Evolutionary conservation across 345 rosid species (phyloP).

Genomic region (Anastatica hierochuntica): DNA sequence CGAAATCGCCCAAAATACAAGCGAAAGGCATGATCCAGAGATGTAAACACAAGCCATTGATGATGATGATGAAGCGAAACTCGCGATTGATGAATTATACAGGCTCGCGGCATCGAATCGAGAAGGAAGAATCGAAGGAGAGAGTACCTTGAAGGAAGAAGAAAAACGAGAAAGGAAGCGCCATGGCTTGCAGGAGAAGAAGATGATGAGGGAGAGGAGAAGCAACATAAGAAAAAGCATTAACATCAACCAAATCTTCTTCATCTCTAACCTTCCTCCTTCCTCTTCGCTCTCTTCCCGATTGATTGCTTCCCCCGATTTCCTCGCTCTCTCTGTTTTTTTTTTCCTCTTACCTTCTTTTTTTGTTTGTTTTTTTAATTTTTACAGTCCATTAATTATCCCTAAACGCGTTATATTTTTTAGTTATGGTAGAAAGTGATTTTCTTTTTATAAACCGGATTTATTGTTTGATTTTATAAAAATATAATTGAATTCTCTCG

Average conservation of each 20-base stretch:
- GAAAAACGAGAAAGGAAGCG: slow-evolving; percentile 45
- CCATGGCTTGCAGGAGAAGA: slow-evolving; percentile 87
- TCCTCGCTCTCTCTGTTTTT: too few relatives aligned
- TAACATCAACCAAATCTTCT: slow-evolving; percentile 35
- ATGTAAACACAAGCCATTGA: slow-evolving; percentile 1
- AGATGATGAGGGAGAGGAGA: slow-evolving; percentile 51
- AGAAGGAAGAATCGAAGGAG: too few relatives aligned
- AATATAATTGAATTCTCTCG: too few relatives aligned
- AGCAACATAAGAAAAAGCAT: slow-evolving; percentile 55
- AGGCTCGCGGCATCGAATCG: not conserved
- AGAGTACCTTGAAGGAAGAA: slow-evolving; percentile 45
- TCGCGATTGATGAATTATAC: slow-evolving; percentile 12
- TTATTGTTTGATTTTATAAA: too few relatives aligned
- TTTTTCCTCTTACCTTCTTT: too few relatives aligned
- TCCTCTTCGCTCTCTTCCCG: slow-evolving; percentile 30
- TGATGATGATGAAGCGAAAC: slow-evolving; percentile 1
- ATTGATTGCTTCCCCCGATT: too few relatives aligned
- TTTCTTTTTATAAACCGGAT: too few relatives aligned
- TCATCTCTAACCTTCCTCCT: slow-evolving; percentile 43
- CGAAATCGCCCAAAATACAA: not conserved
- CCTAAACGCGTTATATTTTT: too few relatives aligned
- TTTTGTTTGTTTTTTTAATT: too few relatives aligned
- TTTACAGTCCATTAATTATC: too few relatives aligned
- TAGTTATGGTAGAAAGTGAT: too few relatives aligned
- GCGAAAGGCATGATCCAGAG: slow-evolving; percentile 12